Conservation (phyloP, 768 basidiomycete genomes). For the Boletus reticuloceps region DNA sequence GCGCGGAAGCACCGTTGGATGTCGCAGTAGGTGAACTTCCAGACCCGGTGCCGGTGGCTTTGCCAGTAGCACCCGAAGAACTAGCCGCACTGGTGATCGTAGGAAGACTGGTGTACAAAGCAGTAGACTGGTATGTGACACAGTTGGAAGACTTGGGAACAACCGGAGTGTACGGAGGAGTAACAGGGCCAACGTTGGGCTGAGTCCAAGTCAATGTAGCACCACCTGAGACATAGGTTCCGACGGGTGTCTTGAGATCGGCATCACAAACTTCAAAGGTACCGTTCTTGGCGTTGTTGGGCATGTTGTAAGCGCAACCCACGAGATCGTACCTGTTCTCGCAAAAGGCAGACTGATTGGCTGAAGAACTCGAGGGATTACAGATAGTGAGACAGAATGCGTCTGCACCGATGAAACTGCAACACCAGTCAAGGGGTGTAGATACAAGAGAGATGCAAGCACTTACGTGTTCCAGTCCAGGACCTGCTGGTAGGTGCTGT, state of each 20-base stretch:
- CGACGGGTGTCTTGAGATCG: conserved; percentile 62
- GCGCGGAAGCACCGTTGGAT: conserved; percentile 19
- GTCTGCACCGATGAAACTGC: conserved; percentile 62
- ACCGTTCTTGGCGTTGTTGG: conserved; percentile 54
- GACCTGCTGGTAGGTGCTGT: conserved; percentile 48
- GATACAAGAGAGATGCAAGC: neutral
- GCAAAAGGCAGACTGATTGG: conserved; percentile 48
- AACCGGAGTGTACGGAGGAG: conserved; percentile 40
- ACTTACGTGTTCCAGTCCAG: conserved; percentile 64
- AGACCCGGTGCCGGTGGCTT: conserved; percentile 10
- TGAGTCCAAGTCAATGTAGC: conserved; percentile 42
- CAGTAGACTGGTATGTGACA: conserved; percentile 33
- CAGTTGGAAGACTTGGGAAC: conserved; percentile 47
- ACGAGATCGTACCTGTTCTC: conserved; percentile 72
- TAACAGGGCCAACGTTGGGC: conserved; percentile 32
- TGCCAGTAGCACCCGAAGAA: neutral
- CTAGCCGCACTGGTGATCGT: neutral
- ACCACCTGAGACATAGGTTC: conserved; percentile 45
- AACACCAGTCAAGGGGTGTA: conserved; percentile 5
- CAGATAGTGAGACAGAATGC: conserved; percentile 72
- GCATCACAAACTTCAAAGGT: conserved; percentile 65
- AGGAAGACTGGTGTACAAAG: conserved; percentile 34
- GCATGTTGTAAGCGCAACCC: conserved; percentile 74
- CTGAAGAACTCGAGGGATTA: conserved; percentile 46
- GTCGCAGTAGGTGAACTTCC: conserved; percentile 17